Conservation (phyloP, 345 rosid genomes). For the Euclidium syriacum region DNA sequence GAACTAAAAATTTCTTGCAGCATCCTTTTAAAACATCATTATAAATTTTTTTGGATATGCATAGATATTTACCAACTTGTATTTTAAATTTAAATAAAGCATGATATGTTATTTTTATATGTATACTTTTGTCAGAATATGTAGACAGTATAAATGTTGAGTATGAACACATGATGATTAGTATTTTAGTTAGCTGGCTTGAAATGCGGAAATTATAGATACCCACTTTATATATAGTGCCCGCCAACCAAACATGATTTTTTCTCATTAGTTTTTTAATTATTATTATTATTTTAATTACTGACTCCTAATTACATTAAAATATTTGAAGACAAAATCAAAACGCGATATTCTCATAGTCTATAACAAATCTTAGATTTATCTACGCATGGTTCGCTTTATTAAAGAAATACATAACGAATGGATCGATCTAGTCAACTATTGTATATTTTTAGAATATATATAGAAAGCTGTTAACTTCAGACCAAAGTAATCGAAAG, state of each 20-base stretch:
- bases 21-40: too few relatives aligned
- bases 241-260: conserved; percentile 27
- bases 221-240: conserved; percentile 29
- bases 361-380: conserved; percentile 28
- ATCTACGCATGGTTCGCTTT: conserved; percentile 30
- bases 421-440: conserved; percentile 28
- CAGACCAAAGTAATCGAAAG: conserved; percentile 26
- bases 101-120: too few relatives aligned
- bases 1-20: too few relatives aligned
- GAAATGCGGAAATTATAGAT: conserved; percentile 30
- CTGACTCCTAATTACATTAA: conserved; percentile 19
- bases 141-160: not conserved
- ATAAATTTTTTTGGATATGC: too few relatives aligned
- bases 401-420: conserved; percentile 5
- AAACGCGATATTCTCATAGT: conserved; percentile 27
- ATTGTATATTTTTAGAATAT: not conserved
- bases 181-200: conserved; percentile 20
- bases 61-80: too few relatives aligned
- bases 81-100: too few relatives aligned
- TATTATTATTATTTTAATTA: conserved; percentile 16
- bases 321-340: conserved; percentile 14
- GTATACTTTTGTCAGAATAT: not conserved
- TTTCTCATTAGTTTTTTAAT: conserved; percentile 17
- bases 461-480: conserved; percentile 22
- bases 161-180: conserved; percentile 31